Conservation (phyloP, 1,284 basidiomycete genomes). For the Sporisorium reilianum region DNA sequence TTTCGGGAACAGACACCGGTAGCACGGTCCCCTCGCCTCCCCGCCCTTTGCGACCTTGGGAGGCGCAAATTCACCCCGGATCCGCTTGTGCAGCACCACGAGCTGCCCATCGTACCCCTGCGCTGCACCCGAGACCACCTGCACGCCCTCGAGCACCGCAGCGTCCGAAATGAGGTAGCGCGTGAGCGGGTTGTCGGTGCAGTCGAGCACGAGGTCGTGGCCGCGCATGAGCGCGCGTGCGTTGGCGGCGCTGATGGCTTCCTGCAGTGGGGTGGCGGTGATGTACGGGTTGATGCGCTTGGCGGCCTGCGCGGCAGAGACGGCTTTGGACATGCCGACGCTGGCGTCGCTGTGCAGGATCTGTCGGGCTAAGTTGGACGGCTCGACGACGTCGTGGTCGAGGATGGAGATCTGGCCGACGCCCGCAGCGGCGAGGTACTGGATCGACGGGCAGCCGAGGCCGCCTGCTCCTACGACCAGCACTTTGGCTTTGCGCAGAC, state of each 20-base stretch:
- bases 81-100: slow-evolving; percentile 60
- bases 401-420: slow-evolving; percentile 87
- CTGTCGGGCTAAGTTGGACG: slow-evolving; percentile 94
- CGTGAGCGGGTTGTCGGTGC: slow-evolving; percentile 92
- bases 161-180: slow-evolving; percentile 95
- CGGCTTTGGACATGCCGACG: slow-evolving; percentile 84
- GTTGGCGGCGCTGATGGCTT: slow-evolving; percentile 48
- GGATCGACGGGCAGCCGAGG: slow-evolving; percentile 92
- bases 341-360: slow-evolving; percentile 85
- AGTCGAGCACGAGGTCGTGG: slow-evolving; percentile 85
- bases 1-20: slow-evolving; percentile 88
- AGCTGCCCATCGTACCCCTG: slow-evolving; percentile 92
- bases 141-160: slow-evolving; percentile 79
- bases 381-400: slow-evolving; percentile 89
- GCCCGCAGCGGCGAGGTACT: slow-evolving; percentile 91
- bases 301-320: slow-evolving; percentile 77
- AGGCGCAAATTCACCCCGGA: slow-evolving; percentile 31
- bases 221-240: slow-evolving; percentile 44
- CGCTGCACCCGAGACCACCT: slow-evolving; percentile 92
- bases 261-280: slow-evolving; percentile 35
- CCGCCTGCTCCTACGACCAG: slow-evolving; percentile 95
- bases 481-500: slow-evolving; percentile 80
- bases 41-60: slow-evolving; percentile 5
- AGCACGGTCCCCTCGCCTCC: slow-evolving; percentile 80
- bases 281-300: slow-evolving; percentile 61